phyloP scores from a whole-genome alignment of 768 basidiomycete species.

The Mycena belliarum region DNA sequence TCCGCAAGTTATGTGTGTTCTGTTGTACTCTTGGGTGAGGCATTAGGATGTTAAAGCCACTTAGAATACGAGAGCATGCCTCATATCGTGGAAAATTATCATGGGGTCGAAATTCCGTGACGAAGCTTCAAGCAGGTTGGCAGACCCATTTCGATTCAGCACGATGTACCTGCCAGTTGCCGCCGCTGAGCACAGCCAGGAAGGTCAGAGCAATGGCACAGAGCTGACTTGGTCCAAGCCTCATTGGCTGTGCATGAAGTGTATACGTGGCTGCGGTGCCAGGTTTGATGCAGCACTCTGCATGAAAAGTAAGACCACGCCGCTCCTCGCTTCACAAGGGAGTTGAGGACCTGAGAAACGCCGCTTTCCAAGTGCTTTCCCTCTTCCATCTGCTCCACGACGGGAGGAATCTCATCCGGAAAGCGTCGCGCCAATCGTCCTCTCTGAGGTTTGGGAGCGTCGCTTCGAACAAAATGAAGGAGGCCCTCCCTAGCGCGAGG shows the following conservation, averaged over 20 bases:
- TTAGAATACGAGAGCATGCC: slow-evolving; percentile 43
- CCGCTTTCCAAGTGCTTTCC: slow-evolving; percentile 62
- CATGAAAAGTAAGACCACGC: slow-evolving; percentile 15
- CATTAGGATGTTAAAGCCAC: not conserved
- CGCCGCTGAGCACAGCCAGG: slow-evolving; percentile 8
- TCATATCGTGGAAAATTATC: slow-evolving; percentile 71
- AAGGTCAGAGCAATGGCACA: slow-evolving; percentile 7
- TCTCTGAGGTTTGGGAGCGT: slow-evolving; percentile 68
- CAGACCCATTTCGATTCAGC: slow-evolving; percentile 73
- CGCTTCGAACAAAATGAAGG: slow-evolving; percentile 66
- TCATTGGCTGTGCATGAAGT: slow-evolving; percentile 78
- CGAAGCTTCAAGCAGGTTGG: slow-evolving; percentile 66
- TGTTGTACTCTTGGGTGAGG: slow-evolving; percentile 55
- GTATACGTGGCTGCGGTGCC: slow-evolving; percentile 68
- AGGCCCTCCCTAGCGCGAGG: slow-evolving; percentile 57
- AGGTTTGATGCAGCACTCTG: slow-evolving; percentile 63
- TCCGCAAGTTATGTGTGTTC: slow-evolving; percentile 67
- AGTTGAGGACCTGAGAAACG: slow-evolving; percentile 61
- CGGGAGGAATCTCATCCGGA: slow-evolving; percentile 70
- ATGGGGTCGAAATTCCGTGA: slow-evolving; percentile 72
- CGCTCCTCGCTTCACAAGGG: slow-evolving; percentile 5
- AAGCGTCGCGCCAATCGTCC: slow-evolving; percentile 75
- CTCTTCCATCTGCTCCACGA: slow-evolving; percentile 75
- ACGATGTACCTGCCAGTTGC: slow-evolving; percentile 59
- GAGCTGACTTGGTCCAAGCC: slow-evolving; percentile 75